A percentile compares a stretch with the other conserved stretches of the same genome.
Conservation (phyloP, 1,284 basidiomycete species). For the Apiotrichum veenhuisii region DNA sequence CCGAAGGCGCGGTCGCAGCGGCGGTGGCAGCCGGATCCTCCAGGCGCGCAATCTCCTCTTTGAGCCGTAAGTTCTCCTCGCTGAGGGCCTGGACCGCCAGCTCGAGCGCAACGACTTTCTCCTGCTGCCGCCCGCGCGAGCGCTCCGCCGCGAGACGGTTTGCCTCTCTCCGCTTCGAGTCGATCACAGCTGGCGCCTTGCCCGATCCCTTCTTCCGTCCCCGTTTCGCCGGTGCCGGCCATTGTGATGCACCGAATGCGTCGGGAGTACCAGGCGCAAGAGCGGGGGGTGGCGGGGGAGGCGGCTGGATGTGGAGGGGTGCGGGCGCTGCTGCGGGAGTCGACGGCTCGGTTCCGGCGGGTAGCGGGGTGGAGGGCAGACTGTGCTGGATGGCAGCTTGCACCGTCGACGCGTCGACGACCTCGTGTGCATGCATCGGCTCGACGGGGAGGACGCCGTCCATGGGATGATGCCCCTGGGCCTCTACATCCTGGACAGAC, state of each 20-base stretch:
- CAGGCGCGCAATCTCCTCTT: constrained; percentile 34
- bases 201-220: neutral
- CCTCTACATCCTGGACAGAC: too few species aligned
- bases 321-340: neutral
- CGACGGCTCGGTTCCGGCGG: neutral
- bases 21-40: constrained; percentile 15
- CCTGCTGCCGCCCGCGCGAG: constrained; percentile 36
- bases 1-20: neutral
- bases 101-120: constrained; percentile 37
- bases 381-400: neutral
- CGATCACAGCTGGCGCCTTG: constrained; percentile 23
- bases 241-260: neutral
- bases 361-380: neutral
- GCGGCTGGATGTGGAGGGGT: neutral
- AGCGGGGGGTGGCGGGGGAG: neutral
- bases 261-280: neutral
- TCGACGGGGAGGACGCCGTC: neutral
- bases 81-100: constrained; percentile 30
- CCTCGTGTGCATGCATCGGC: neutral
- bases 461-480: neutral
- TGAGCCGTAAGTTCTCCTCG: constrained; percentile 42
- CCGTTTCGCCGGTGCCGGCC: neutral
- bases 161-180: constrained; percentile 42
- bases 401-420: neutral
- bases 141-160: constrained; percentile 49